Evolutionary conservation across 2,329 filamentous ascomycete species (phyloP), one percentile per base, ranked within the genome.

Genomic region (Diatrype stigma): DNA sequence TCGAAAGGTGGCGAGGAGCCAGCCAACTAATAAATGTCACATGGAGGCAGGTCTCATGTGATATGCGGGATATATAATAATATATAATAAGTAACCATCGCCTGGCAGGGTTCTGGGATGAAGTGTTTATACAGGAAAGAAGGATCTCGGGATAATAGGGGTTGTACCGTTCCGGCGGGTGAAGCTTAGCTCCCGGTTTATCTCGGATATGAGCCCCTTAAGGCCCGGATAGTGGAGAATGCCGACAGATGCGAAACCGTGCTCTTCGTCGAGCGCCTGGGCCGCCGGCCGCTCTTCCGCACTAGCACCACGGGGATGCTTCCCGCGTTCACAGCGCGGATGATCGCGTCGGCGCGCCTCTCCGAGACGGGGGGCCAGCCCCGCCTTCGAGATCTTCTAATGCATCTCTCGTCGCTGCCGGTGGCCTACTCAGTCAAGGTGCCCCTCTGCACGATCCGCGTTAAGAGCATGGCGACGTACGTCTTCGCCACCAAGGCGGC

Each of bases 351-450:
- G 1, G 67, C 66, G 0, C 53, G 60, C 10, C 70, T 66, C 51
- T 61, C 61, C 10, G 54, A 65, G 22, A 69, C 62, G 0, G 57
- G 56, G 2, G 57, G 54, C 63, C 1, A 62, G 65, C 0, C 69
- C 69, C 0, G 58, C 6, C 6, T 5, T 30, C n/a, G n/a, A n/a
- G 10, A 6, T 6, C 6, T 10, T 10, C 6, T 30, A 5, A 30
- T 72, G 47, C 66, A 64, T 2, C 59, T 70, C 10, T 80, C 79
- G 46, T 74, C 78, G 2, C 67, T 81, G 19, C 77, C 76, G 0
- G 61, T 59, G 26, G 63, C 76, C 5, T 81, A 79, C 64, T 71
- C 80, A 0, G 70, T 80, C 21, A 79, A 82, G 54, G 60, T 81
- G 0, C 76, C 80, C 53, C 78, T 78, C 0, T 82, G 74, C 58